Base-by-base conservation (phyloP, 129 eudicot genomes). In the Chrysanthemum makinoi region DNA sequence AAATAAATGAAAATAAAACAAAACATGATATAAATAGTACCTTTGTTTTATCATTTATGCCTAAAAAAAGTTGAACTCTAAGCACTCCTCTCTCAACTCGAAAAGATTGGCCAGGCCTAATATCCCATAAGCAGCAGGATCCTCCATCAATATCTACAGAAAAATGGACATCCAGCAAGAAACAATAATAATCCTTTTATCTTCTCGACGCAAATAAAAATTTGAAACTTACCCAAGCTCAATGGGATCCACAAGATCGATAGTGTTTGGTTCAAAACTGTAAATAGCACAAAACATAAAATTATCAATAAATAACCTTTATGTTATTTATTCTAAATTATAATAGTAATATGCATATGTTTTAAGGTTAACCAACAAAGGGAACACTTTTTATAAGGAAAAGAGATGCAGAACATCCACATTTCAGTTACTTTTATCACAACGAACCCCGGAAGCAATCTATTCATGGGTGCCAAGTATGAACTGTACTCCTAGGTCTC, bases 231-330 rank as follows among this genome's bases (percentile, higher is more conserved):
- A n/a, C n/a, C n/a, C n/a, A 57, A 94, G 96, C 75, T 94, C 99
- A 67, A 86, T 85, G 24, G 69, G 94, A 64, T 94, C 97, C 30
- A 91, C 90, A 57, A 94, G 97, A 72, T 94, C 99, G 65, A 94
- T 83, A 62, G 99, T 94, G 71, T 94, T 94, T 5, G 99, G 97
- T 82, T 94, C 99, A 58, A 89, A 94, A 61, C 99, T 94, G 89
- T 52, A 69, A 30, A 72, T 33, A 79, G 65, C 39, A 64, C 43
- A 28, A 44, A 47, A 79, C 33, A 22, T 50, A 59, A 66, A 39
- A 60, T 9, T 57, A 54, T 53, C 70, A 39, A 74, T 59, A 66
- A 63, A 39, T 7, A 39, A 19, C 72, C 46, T 17, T 47, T 43
- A 11, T 12, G 30, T 69, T 33, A 68, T 52, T 61, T n/a, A 13